These are phyloP conservation scores for Phanerochaete sordida DNA, from an alignment of 768 basidiomycete genomes.

Conservation along the genomic window DNA sequence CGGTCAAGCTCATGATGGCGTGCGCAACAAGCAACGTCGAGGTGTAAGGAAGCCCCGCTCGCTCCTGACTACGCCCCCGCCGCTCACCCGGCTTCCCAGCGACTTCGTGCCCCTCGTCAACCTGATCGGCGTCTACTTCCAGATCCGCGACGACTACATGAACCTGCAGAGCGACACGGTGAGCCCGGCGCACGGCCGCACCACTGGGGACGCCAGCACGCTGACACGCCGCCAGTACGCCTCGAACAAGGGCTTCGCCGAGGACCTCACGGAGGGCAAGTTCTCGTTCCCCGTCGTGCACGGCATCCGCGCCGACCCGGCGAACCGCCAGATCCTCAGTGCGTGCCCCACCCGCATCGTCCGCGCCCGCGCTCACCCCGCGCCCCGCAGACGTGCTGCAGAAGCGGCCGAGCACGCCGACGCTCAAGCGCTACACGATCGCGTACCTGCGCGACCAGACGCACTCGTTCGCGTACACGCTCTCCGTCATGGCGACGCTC, in stretches of 20 bases:
- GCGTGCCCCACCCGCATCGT: constrained; percentile 27
- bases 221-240: constrained; percentile 54
- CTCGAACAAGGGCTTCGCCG: constrained; percentile 83
- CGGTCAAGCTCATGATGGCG: constrained; percentile 96
- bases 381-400: constrained; percentile 74
- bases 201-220: neutral
- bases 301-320: constrained; percentile 72
- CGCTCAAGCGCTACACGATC: constrained; percentile 78
- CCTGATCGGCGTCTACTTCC: constrained; percentile 91
- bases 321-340: constrained; percentile 85
- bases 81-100: constrained; percentile 33
- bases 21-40: constrained; percentile 60
- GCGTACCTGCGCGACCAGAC: constrained; percentile 73
- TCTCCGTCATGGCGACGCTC: constrained; percentile 60
- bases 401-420: constrained; percentile 78
- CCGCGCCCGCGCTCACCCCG: neutral
- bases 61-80: neutral
- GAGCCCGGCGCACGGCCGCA: constrained; percentile 9
- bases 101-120: constrained; percentile 93
- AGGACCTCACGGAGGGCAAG: constrained; percentile 95
- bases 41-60: constrained; percentile 48
- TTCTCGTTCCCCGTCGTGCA: constrained; percentile 97
- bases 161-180: constrained; percentile 88
- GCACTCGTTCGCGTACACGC: constrained; percentile 84
- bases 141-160: constrained; percentile 97